Percentiles rank a stretch among this genome's conserved stretches.
Evolutionary conservation across 768 basidiomycete genomes (phyloP).

Genomic region (Rhizopogon salebrosus): DNA sequence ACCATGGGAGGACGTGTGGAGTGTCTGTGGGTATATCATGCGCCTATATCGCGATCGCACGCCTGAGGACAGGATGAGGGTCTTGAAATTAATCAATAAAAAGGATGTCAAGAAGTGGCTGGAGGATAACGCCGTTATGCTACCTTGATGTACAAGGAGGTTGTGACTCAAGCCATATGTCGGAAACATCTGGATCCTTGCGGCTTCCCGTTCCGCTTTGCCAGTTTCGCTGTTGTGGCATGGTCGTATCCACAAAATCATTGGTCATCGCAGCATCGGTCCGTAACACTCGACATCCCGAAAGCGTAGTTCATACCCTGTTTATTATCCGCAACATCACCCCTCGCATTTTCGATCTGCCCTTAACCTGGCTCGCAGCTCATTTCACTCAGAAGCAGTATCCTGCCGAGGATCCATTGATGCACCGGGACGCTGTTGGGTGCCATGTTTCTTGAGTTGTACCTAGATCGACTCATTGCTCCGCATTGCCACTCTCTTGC

Average conservation of each 20-base stretch:
- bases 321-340: no score
- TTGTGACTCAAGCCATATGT: neutral
- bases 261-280: neutral
- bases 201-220: neutral
- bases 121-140: constrained; percentile 39
- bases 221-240: neutral
- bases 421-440: neutral
- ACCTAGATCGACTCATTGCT: neutral
- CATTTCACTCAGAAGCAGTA: no score
- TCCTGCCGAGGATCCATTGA: neutral
- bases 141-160: neutral
- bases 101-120: constrained; percentile 82
- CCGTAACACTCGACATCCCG: neutral
- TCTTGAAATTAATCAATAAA: constrained; percentile 60
- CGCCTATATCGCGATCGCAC: constrained; percentile 62
- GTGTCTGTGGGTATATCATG: constrained; percentile 80
- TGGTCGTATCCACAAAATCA: neutral
- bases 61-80: constrained; percentile 38
- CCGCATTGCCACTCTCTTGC: neutral
- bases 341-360: no score
- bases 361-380: no score
- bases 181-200: neutral
- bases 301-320: no score
- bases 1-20: constrained; percentile 83
- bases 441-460: neutral